Base-by-base conservation (phyloP, 2,329 filamentous ascomycete genomes). In the Ophiocordyceps australis region DNA sequence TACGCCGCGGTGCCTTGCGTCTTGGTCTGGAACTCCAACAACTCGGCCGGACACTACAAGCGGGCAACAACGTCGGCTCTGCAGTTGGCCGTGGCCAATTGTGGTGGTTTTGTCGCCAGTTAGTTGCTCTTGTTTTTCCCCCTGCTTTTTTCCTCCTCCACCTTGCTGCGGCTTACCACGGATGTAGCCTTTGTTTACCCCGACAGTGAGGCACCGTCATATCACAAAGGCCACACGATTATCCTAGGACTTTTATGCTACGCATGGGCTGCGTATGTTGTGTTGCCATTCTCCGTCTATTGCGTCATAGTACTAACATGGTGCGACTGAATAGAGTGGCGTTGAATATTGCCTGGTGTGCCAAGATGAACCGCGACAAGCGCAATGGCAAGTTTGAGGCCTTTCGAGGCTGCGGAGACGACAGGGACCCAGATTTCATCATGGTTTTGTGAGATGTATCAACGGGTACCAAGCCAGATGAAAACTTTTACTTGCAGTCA, bases 11-110 rank as follows among this genome's bases (percentile, higher is more conserved):
- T 75, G 0, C 71, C 72, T 0, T 65, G 62, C 12, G 62, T 74
- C 4, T 48, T 77, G 8, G 70, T 63, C 2, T 77, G 72, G 71
- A 64, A 71, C 32, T 65, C 65, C 3, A 76, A 76, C 40, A 77
- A 77, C 40, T 70, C 63, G 1, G 69, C 71, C 0, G 70, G 66
- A 0, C 73, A 79, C 39, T 78, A 77, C 39, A 79, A 78, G 43
- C 53, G 74, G 10, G 73, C 74, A 0, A 77, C 73, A 0, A 73
- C 72, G 0, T 65, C 64, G 2, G 74, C 65, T 0, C 38, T 77
- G 35, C 72, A 78, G 43, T 52, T 78, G 15, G 64, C 65, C 2
- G 65, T 77, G 35, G 73, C 72, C 1, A 78, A 79, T 34, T 64
- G 59, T 7, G 72, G 72, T 23, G 73, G 73, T 0, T 74, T 77